Base-by-base conservation (phyloP, 2,329 filamentous ascomycete species). In the Kalaharituber pfeilii region DNA sequence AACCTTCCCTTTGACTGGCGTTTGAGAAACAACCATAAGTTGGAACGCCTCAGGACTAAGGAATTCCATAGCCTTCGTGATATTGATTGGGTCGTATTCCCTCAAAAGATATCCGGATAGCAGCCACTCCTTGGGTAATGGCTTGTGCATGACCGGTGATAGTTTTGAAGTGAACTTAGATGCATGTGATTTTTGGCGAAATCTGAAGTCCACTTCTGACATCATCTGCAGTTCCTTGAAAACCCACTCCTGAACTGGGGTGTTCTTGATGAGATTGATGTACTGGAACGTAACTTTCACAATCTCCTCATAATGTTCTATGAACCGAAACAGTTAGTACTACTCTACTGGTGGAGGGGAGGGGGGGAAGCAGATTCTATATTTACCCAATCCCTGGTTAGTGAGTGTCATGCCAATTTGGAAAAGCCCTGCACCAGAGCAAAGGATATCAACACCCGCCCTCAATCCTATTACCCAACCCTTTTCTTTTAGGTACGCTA, bases 171-270 rank as follows among this genome's bases (percentile, higher is more conserved):
- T 91, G 64, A 95, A 96, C 26, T 83, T 79, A 66, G 83, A 91
- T 1, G 89, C 86, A 1, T 85, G 86, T 1, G 81, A 85, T 72
- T 96, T 96, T 66, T 96, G 86, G 69, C 81, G 86, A 70, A 94
- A 98, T 61, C 84, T 85, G 74, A 98, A 98, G 62, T 94, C 84
- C 11, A 96, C 86, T 61, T 96, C 88, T 45, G 84, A 81, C 70
- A 96, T 80, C 30, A 81, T 81, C 68, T 87, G 89, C 68, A 91
- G 84, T 69, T 98, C 91, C 28, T 94, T 79, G 56, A 91, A 88
- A 55, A 96, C 87, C 91, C 91, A 96, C 66, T 93, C 75, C 62
- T 93, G 82, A 0, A 89, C 88, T 4, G 82, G 77, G 2, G 76
- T 75, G 63, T 94, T 84, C 59, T 80, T 80, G 54, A 98, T 76